phyloP scores from a whole-genome alignment of 805 yeast genomes.

The Tetrapisispora phaffii region DNA sequence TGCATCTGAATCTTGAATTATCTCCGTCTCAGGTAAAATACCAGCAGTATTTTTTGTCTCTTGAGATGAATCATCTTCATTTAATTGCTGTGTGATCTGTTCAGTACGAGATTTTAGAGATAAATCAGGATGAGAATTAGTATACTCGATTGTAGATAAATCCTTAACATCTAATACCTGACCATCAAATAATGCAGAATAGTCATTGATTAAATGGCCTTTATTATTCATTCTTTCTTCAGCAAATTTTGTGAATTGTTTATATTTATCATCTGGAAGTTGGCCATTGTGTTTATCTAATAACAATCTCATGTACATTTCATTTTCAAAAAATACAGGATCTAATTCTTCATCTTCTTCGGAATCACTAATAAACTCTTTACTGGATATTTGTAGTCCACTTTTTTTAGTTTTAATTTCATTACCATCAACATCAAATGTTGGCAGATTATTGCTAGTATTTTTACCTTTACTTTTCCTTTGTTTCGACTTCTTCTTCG shows the following conservation, averaged over 20 bases:
- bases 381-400: constrained; percentile 16
- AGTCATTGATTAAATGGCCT: constrained; percentile 16
- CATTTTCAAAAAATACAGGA: constrained; percentile 28
- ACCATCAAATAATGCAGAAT: constrained; percentile 24
- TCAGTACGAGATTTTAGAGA: constrained; percentile 9
- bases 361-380: constrained; percentile 28
- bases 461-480: constrained; percentile 3
- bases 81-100: constrained; percentile 1
- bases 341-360: constrained; percentile 17
- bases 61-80: background rate
- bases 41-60: background rate
- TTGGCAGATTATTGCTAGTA: constrained; percentile 7
- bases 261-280: constrained; percentile 16
- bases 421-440: constrained; percentile 6
- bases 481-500: constrained; percentile 10
- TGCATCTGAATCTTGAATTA: background rate
- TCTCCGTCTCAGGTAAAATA: background rate
- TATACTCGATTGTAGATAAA: constrained; percentile 2
- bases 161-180: constrained; percentile 11
- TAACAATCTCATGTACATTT: constrained; percentile 27
- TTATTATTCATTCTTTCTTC: constrained; percentile 21
- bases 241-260: constrained; percentile 20
- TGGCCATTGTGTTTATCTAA: constrained; percentile 22
- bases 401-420: background rate
- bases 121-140: constrained; percentile 10